phyloP scores from a whole-genome alignment of 139 green algal genomes.

The Closterium sp. region DNA sequence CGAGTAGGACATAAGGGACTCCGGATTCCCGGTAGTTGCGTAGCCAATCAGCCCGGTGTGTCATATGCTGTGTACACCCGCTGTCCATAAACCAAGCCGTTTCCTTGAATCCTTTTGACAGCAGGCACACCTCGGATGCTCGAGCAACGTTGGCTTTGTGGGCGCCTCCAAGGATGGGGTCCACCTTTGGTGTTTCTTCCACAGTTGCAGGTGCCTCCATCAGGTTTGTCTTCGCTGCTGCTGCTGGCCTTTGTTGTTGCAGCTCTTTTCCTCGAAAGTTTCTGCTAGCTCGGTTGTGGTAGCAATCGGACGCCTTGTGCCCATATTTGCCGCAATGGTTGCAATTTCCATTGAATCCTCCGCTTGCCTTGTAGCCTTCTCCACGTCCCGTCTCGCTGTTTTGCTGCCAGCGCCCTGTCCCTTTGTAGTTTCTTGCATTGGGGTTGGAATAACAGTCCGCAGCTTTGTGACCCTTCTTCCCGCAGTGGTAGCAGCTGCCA shows the following conservation, averaged over 20 bases:
- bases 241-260: neutral
- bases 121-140: neutral
- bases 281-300: too few relatives aligned
- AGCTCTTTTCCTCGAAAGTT: neutral
- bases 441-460: too few relatives aligned
- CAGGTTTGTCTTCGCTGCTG: neutral
- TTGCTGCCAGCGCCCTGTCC: too few relatives aligned
- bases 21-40: neutral
- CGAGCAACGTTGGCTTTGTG: neutral
- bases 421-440: too few relatives aligned
- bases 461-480: too few relatives aligned
- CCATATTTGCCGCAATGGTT: too few relatives aligned
- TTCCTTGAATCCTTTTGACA: neutral
- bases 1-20: neutral
- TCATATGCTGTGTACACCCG: neutral
- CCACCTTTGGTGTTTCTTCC: neutral
- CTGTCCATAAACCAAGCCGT: neutral
- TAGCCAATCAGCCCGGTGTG: neutral
- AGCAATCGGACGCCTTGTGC: too few relatives aligned
- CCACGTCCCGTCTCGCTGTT: too few relatives aligned
- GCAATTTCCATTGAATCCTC: too few relatives aligned
- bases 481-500: too few relatives aligned
- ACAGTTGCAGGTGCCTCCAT: neutral
- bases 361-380: too few relatives aligned
- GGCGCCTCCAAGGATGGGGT: neutral